phyloP scores from a whole-genome alignment of 2,329 filamentous ascomycete genomes.

The Ophiostoma australiae region DNA sequence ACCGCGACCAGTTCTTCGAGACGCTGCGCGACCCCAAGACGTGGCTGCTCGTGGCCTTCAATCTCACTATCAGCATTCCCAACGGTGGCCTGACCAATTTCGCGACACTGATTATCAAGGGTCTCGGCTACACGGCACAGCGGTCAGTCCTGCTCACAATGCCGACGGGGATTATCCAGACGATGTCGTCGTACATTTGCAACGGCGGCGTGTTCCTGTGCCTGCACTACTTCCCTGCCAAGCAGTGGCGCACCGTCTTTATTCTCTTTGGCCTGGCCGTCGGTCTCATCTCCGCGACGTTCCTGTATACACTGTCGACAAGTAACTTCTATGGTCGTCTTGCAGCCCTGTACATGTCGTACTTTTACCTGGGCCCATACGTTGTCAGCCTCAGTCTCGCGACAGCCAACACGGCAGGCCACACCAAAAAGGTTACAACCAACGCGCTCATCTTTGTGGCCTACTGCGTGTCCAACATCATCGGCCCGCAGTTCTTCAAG shows the following conservation, averaged over 20 bases:
- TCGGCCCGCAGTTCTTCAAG: slow-evolving; percentile 54
- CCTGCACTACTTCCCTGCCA: slow-evolving; percentile 25
- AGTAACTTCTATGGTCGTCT: slow-evolving; percentile 24
- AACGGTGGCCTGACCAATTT: slow-evolving; percentile 34
- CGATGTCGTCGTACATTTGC: slow-evolving; percentile 38
- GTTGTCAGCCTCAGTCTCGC: slow-evolving; percentile 46
- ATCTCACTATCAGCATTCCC: slow-evolving; percentile 20
- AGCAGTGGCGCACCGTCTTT: slow-evolving; percentile 9
- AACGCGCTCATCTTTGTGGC: slow-evolving; percentile 49
- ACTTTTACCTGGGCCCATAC: slow-evolving; percentile 27
- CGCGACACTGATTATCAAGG: slow-evolving; percentile 48
- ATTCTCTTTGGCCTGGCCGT: slow-evolving; percentile 3
- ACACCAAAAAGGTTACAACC: slow-evolving; percentile 54
- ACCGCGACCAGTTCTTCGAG: slow-evolving; percentile 34
- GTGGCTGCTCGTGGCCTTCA: slow-evolving; percentile 27
- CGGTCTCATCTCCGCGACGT: slow-evolving; percentile 25
- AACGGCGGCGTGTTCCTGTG: slow-evolving; percentile 35
- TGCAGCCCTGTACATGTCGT: slow-evolving; percentile 23
- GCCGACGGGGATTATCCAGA: slow-evolving; percentile 31
- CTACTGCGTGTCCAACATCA: slow-evolving; percentile 51
- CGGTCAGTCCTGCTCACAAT: slow-evolving; percentile 37
- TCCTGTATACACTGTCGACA: slow-evolving; percentile 27
- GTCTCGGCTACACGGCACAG: slow-evolving; percentile 47
- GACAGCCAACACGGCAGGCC: slow-evolving; percentile 45
- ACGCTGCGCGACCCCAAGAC: slow-evolving; percentile 34